These are phyloP conservation scores for Exophiala dermatitidis DNA, from an alignment of 2,329 filamentous ascomycete genomes.

Conservation along the genomic window DNA sequence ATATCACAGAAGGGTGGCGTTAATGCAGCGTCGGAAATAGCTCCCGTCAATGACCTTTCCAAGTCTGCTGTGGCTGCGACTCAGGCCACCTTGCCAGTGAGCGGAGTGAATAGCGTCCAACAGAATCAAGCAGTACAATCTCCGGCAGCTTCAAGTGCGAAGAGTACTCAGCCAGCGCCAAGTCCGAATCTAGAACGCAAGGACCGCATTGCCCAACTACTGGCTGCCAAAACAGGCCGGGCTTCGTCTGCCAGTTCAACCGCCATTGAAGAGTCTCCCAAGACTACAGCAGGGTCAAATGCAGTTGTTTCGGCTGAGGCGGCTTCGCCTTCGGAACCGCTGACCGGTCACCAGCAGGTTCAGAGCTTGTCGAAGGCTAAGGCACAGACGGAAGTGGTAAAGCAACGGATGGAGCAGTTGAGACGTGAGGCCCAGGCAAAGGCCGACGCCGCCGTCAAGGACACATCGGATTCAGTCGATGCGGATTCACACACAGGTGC, in stretches of 20 bases:
- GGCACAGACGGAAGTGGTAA: slow-evolving; percentile 66
- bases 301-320: neutral
- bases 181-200: slow-evolving; percentile 57
- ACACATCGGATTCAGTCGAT: neutral
- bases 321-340: neutral
- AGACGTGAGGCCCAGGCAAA: slow-evolving; percentile 45
- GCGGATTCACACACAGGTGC: slow-evolving; percentile 9
- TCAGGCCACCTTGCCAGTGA: neutral
- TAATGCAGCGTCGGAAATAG: neutral
- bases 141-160: slow-evolving; percentile 2
- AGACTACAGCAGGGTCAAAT: neutral
- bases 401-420: slow-evolving; percentile 71
- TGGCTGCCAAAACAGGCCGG: slow-evolving; percentile 65
- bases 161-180: slow-evolving; percentile 25
- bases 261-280: neutral
- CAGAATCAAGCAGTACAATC: slow-evolving; percentile 1
- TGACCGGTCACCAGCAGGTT: neutral
- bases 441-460: neutral
- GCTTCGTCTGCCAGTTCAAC: slow-evolving; percentile 13
- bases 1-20: neutral
- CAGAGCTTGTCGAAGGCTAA: slow-evolving; percentile 43
- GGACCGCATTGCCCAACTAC: slow-evolving; percentile 66
- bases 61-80: neutral
- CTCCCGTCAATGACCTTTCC: neutral
- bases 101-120: neutral